These are phyloP conservation scores for Podospora appendiculata DNA, from an alignment of 495 filamentous ascomycete genomes.

Conservation along the genomic window DNA sequence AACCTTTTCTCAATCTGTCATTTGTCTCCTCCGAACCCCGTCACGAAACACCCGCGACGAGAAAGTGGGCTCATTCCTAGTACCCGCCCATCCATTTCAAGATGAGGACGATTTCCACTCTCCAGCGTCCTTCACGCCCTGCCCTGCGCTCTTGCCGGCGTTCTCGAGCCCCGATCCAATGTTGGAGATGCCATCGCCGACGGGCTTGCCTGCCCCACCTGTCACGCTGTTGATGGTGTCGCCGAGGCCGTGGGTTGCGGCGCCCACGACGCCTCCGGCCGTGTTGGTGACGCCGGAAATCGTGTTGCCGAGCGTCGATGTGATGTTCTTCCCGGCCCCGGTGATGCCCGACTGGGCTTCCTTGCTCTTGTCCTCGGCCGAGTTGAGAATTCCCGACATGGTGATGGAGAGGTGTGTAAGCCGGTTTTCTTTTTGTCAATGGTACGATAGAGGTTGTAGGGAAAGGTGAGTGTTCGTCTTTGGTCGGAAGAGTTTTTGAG, in stretches of 20 bases:
- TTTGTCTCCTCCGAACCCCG: too few species aligned
- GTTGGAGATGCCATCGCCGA: conserved; percentile 54
- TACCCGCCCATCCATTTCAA: too few species aligned
- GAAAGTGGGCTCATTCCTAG: too few species aligned
- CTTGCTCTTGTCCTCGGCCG: conserved; percentile 34
- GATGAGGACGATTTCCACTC: neutral
- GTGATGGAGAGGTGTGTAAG: neutral
- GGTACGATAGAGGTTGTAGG: neutral
- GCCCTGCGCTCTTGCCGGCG: conserved; percentile 42
- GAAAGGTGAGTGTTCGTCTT: neutral
- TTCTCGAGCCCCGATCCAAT: conserved; percentile 48
- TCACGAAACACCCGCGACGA: too few species aligned
- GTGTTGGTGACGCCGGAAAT: conserved; percentile 46
- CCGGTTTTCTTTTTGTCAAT: neutral
- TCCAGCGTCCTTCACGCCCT: conserved; percentile 50
- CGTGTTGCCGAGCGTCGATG: conserved; percentile 45
- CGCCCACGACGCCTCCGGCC: conserved; percentile 57
- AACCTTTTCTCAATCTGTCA: too few species aligned
- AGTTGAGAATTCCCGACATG: conserved; percentile 6
- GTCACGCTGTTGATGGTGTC: conserved; percentile 54
- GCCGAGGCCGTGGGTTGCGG: conserved; percentile 52
- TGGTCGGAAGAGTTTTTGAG: neutral
- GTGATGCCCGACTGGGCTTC: conserved; percentile 44
- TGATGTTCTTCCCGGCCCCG: conserved; percentile 49
- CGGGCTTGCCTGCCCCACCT: conserved; percentile 50